Evolutionary conservation across 179 eudicot genomes (phyloP).

Genomic region (Corrigiola litoralis): DNA sequence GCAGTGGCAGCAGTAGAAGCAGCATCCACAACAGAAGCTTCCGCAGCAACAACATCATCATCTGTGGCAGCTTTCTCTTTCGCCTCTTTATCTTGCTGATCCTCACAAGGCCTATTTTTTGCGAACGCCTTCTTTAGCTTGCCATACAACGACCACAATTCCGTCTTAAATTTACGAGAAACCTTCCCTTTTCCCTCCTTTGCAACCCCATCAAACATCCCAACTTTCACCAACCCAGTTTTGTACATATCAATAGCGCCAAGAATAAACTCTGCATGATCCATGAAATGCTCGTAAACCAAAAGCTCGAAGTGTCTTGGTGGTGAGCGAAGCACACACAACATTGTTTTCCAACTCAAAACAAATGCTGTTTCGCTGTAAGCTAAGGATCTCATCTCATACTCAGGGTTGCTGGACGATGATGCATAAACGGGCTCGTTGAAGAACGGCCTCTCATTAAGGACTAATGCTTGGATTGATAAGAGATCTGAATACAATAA

Average conservation of each 20-base stretch:
- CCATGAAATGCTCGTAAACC: slow-evolving; percentile 36
- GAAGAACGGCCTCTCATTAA: slow-evolving; percentile 53
- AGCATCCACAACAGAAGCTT: neutral
- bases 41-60: too few relatives aligned
- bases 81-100: slow-evolving; percentile 9
- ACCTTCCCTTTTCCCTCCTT: neutral
- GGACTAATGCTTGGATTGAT: slow-evolving; percentile 66
- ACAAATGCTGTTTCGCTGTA: slow-evolving; percentile 45
- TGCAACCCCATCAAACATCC: neutral
- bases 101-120: slow-evolving; percentile 1
- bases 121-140: slow-evolving; percentile 21
- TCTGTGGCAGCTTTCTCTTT: neutral
- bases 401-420: slow-evolving; percentile 2
- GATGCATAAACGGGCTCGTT: slow-evolving; percentile 43
- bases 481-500: slow-evolving; percentile 35
- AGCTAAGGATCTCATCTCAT: slow-evolving; percentile 18
- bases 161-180: slow-evolving; percentile 10
- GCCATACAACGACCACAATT: slow-evolving; percentile 24
- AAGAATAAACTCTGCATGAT: slow-evolving; percentile 24
- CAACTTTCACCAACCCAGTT: slow-evolving; percentile 18
- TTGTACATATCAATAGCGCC: slow-evolving; percentile 31
- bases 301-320: slow-evolving; percentile 44
- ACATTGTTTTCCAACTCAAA: slow-evolving; percentile 44
- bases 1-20: neutral
- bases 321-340: slow-evolving; percentile 26